Evolutionary conservation across 108 stramenopile species (phyloP).

Genomic region (Stephanodiscus triporus): DNA sequence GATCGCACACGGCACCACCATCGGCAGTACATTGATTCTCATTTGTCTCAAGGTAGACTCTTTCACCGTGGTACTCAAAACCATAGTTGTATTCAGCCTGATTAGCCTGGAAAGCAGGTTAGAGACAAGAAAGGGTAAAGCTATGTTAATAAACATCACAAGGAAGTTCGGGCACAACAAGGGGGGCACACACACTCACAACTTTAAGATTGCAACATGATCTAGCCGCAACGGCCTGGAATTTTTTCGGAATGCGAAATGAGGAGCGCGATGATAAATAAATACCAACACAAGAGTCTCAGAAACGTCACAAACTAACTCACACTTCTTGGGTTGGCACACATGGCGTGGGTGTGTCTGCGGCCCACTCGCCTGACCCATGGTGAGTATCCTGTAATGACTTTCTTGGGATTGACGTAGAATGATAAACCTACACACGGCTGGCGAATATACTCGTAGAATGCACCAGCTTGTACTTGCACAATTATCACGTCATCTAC

Average conservation of each 20-base stretch:
- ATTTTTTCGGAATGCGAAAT: no score
- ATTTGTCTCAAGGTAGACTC: conserved; percentile 19
- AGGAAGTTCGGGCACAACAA: neutral
- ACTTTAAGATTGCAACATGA: conserved; percentile 37
- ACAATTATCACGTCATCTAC: conserved; percentile 55
- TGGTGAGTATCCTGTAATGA: conserved; percentile 31
- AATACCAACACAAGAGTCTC: no score
- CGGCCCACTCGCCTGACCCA: neutral
- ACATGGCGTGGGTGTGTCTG: conserved; percentile 44
- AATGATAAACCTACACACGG: conserved; percentile 62
- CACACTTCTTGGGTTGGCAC: conserved; percentile 31
- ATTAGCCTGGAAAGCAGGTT: neutral
- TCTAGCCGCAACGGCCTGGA: conserved; percentile 23
- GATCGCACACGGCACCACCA: conserved; percentile 35
- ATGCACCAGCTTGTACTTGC: conserved; percentile 52
- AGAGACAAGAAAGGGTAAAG: neutral
- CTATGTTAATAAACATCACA: neutral
- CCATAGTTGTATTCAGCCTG: conserved; percentile 34
- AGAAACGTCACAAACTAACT: no score
- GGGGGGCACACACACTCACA: neutral
- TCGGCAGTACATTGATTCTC: conserved; percentile 32
- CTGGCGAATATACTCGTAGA: conserved; percentile 66
- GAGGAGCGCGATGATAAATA: no score
- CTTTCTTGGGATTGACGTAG: conserved; percentile 51
- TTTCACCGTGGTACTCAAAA: conserved; percentile 48